phyloP scores from a whole-genome alignment of 306 rosid genomes.

The Elaeagnus macrophylla region DNA sequence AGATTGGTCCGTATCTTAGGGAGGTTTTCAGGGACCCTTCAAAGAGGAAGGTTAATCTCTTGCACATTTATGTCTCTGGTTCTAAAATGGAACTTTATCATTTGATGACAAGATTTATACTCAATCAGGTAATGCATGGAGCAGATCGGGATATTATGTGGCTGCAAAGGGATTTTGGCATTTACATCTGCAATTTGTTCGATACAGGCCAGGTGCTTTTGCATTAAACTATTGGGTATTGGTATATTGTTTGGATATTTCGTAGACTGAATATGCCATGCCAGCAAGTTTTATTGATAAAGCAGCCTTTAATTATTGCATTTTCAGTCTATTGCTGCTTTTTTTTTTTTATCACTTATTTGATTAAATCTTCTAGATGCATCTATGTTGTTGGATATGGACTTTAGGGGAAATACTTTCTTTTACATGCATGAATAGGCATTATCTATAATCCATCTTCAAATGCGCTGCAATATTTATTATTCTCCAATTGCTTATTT shows the following conservation, averaged over 20 bases:
- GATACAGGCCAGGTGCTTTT: constrained; percentile 90
- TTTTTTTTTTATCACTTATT: no score
- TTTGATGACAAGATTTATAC: constrained; percentile 21
- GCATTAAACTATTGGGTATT: constrained; percentile 10
- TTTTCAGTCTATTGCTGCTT: no score
- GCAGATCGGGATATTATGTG: constrained; percentile 85
- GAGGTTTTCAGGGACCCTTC: constrained; percentile 85
- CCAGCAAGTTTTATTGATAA: neutral
- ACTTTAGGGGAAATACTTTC: no score
- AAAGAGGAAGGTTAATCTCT: constrained; percentile 65
- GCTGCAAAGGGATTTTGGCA: constrained; percentile 97
- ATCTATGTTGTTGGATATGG: no score
- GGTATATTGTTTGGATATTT: neutral
- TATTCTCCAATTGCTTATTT: no score
- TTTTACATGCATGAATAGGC: no score
- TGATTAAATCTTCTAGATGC: no score
- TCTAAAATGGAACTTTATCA: constrained; percentile 1
- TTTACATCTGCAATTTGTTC: constrained; percentile 81
- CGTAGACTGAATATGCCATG: neutral
- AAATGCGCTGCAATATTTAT: no score
- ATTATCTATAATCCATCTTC: no score
- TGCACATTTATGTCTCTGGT: neutral
- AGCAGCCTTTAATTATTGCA: neutral
- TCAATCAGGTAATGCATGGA: constrained; percentile 91
- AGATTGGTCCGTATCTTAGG: constrained; percentile 82